Percentiles rank a stretch among this genome's conserved stretches.
Evolutionary conservation across 306 rosid genomes (phyloP).

Genomic region (Rosa persica): DNA sequence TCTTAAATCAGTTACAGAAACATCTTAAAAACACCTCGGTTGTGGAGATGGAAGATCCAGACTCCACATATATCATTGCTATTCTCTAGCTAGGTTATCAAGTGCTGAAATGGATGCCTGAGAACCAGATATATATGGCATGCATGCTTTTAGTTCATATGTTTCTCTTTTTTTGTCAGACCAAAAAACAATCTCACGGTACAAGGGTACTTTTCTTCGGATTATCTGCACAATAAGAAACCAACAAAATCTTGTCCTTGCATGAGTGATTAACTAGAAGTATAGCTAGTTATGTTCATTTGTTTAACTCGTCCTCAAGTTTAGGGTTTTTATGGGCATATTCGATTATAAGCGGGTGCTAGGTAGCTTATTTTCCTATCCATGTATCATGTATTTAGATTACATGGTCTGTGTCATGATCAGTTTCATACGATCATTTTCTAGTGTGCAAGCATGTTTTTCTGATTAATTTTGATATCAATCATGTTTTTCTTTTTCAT

Average conservation of each 20-base stretch:
- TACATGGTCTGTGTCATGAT: not conserved
- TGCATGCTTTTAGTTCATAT: not conserved
- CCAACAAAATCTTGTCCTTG: not conserved
- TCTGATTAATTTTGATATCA: too few relatives aligned
- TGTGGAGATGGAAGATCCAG: not conserved
- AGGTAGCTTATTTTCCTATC: not conserved
- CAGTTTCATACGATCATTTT: not conserved
- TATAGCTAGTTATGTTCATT: not conserved
- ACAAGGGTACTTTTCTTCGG: too few relatives aligned
- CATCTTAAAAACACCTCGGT: not conserved
- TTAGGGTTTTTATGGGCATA: not conserved
- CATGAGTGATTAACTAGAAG: not conserved
- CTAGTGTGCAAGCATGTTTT: not conserved
- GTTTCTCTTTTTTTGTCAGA: not conserved
- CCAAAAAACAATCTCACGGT: too few relatives aligned
- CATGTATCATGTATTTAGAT: too few relatives aligned
- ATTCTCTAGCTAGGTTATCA: not conserved
- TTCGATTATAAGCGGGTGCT: not conserved
- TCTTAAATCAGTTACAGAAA: not conserved
- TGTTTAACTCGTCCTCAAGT: not conserved
- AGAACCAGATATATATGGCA: not conserved
- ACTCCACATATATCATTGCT: not conserved
- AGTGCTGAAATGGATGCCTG: not conserved
- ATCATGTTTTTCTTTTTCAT: not conserved
- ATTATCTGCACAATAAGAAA: not conserved